Conservation (phyloP, 352 stramenopile species). For the Blastocystis sp. region DNA sequence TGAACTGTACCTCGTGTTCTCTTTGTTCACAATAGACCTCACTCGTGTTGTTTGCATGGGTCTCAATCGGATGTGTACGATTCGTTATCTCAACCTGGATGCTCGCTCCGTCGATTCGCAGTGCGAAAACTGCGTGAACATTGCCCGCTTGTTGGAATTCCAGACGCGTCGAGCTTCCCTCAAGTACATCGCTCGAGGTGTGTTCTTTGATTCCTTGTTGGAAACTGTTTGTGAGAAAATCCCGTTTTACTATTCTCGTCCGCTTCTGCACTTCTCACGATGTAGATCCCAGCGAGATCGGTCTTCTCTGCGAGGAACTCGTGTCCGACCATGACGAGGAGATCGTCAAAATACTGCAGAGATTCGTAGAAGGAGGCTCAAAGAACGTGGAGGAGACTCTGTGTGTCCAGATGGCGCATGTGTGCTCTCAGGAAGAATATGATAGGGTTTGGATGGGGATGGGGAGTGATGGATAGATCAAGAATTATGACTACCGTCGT, state of each 20-base stretch:
- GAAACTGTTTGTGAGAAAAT: slow-evolving; percentile 49
- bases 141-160: slow-evolving; percentile 40
- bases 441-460: neutral
- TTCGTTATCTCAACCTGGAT: slow-evolving; percentile 53
- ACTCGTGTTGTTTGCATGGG: slow-evolving; percentile 59
- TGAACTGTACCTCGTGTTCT: neutral
- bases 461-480: neutral
- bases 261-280: neutral
- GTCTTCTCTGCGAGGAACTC: slow-evolving; percentile 30
- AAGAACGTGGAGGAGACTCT: slow-evolving; percentile 27
- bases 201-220: slow-evolving; percentile 40
- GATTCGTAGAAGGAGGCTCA: neutral
- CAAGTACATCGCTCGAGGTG: slow-evolving; percentile 41
- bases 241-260: slow-evolving; percentile 42
- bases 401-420: slow-evolving; percentile 11
- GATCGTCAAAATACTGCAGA: neutral
- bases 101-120: slow-evolving; percentile 14
- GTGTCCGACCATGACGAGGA: slow-evolving; percentile 43
- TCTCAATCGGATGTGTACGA: slow-evolving; percentile 36
- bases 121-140: slow-evolving; percentile 47
- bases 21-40: neutral
- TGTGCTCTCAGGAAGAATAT: slow-evolving; percentile 52
- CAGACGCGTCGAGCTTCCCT: slow-evolving; percentile 24
- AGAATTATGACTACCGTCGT: slow-evolving; percentile 38
- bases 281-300: slow-evolving; percentile 37